Base-by-base conservation (phyloP, 1,284 basidiomycete genomes). In the Takashimella tepidaria region DNA sequence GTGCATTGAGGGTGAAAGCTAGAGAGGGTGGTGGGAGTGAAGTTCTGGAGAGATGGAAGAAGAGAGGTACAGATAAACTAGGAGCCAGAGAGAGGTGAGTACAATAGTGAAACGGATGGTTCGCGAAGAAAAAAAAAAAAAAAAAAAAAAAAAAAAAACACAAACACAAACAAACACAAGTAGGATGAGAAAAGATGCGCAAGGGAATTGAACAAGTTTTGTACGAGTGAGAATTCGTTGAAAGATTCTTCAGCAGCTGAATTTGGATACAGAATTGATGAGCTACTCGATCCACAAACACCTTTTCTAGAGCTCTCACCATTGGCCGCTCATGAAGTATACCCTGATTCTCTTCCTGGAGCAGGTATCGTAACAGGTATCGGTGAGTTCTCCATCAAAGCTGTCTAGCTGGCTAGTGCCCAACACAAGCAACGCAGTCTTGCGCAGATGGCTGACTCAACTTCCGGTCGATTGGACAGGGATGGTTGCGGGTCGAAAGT, bases 281-380 rank as follows among this genome's bases (percentile, higher is more conserved):
- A 81, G 5, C 77, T 97, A 13, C 76, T 97, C 26, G 92, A 97
- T 72, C 85, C 88, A 6, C 83, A 87, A 66, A 87, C 89, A 10
- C 91, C 93, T 0, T 97, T 96, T 72, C 77, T 97, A 23, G 92
- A 97, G 71, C 80, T 97, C 4, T 92, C 89, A 1, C 78, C 84
- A 24, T 77, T 95, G 4, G 92, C 92, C 20, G 92, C 88, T 11
- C 84, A 93, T 67, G 88, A 87, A 16, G 87, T 96, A 20, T 97
- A 97, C 69, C 79, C 83, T 0, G 84, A 92, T 62, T 77, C 80
- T 43, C 83, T 97, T 37, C 92, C 92, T 11, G 89, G 87, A 0
- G 93, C 89, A 1, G 92, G 92, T 16, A 82, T 97, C 55, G 88
- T 97, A 60, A 92, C 92, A 4, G 92, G 92, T 25, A 88, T 97